Evolutionary conservation across 202 grass and related monocot species (phyloP).

Genomic region (Carex arenaria): DNA sequence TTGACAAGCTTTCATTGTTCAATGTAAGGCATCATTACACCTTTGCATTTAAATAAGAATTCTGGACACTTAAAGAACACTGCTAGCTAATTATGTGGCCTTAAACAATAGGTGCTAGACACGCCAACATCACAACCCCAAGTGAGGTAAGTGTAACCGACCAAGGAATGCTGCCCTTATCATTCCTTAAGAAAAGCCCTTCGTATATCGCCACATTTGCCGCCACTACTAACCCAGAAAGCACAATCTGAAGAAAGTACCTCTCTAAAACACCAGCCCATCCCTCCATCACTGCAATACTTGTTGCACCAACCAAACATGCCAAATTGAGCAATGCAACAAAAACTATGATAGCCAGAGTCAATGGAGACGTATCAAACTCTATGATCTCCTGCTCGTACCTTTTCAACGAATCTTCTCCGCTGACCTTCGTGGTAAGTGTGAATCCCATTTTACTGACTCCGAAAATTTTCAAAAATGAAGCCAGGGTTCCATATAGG

Average conservation of each 20-base stretch:
- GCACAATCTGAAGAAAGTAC: slow-evolving; percentile 43
- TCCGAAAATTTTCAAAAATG: slow-evolving; percentile 34
- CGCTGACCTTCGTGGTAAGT: slow-evolving; percentile 49
- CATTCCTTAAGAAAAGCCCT: slow-evolving; percentile 61
- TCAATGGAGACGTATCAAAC: slow-evolving; percentile 54
- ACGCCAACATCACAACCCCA: slow-evolving; percentile 28
- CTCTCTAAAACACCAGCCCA: slow-evolving; percentile 15
- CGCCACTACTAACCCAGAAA: slow-evolving; percentile 33
- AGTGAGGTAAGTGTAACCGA: slow-evolving; percentile 37
- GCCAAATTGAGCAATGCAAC: slow-evolving; percentile 52
- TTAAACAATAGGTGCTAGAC: not conserved
- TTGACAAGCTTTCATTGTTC: not conserved
- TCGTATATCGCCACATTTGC: slow-evolving; percentile 54
- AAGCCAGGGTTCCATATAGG: slow-evolving; percentile 38
- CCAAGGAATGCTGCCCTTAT: slow-evolving; percentile 43
- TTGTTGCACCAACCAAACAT: slow-evolving; percentile 35
- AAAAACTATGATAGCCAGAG: slow-evolving; percentile 49
- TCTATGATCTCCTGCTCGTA: slow-evolving; percentile 73
- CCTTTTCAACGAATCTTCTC: slow-evolving; percentile 28
- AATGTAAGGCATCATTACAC: not conserved
- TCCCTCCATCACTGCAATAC: slow-evolving; percentile 11
- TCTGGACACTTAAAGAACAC: not conserved
- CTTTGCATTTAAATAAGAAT: not conserved
- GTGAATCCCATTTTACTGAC: slow-evolving; percentile 40
- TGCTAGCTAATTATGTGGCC: not conserved